Percentiles rank a stretch among this genome's conserved stretches.
These are phyloP conservation scores for Macrolepiota fuliginosa DNA, from an alignment of 768 basidiomycete genomes.

Conservation along the genomic window DNA sequence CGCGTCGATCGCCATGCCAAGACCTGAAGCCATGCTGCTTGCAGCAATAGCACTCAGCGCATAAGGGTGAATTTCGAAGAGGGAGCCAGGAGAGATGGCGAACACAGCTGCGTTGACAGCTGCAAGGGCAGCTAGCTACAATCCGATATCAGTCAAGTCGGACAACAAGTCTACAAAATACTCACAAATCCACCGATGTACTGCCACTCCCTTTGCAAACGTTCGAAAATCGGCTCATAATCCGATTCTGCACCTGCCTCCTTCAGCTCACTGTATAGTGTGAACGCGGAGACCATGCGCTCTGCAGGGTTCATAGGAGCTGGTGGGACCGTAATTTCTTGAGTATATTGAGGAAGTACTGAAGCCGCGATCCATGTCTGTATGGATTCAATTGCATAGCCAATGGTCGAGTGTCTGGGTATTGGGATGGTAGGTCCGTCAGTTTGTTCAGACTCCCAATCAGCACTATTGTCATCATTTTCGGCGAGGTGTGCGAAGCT, in stretches of 20 bases:
- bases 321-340: constrained; percentile 13
- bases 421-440: neutral
- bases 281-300: constrained; percentile 44
- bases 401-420: neutral
- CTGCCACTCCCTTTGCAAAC: constrained; percentile 62
- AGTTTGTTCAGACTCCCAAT: neutral
- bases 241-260: constrained; percentile 44
- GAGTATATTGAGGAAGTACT: constrained; percentile 25
- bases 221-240: constrained; percentile 45
- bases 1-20: constrained; percentile 60
- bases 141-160: neutral
- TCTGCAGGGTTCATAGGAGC: constrained; percentile 23
- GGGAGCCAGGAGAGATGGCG: constrained; percentile 50
- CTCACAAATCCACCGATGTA: constrained; percentile 61
- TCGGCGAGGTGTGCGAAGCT: constrained; percentile 21
- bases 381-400: neutral
- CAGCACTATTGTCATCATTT: constrained; percentile 17
- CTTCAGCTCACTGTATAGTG: constrained; percentile 55
- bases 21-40: constrained; percentile 56
- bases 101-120: constrained; percentile 62
- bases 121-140: constrained; percentile 56
- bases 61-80: constrained; percentile 47
- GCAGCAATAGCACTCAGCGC: constrained; percentile 53
- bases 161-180: constrained; percentile 9
- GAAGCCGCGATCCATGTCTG: constrained; percentile 33